A percentile compares a stretch with the other conserved stretches of the same genome.
Evolutionary conservation across 768 basidiomycete genomes (phyloP).

Genomic region (Myochromella boudieri): DNA sequence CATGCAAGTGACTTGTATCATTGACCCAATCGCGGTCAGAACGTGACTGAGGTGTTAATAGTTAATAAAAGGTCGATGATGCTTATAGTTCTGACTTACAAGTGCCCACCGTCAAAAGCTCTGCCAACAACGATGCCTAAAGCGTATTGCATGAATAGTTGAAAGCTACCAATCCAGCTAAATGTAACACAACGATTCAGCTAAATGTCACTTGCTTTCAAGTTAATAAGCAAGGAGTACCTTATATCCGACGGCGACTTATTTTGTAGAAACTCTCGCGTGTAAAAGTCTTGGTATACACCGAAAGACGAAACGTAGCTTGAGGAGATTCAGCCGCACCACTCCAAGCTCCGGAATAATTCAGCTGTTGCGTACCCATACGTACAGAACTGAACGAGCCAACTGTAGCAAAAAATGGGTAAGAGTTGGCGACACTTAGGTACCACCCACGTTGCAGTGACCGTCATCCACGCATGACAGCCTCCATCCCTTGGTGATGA

Average conservation of each 20-base stretch:
- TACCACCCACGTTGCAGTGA: too few relatives aligned
- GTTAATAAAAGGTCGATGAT: background rate
- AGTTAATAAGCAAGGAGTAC: background rate
- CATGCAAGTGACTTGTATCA: conserved; percentile 36
- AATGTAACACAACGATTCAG: background rate
- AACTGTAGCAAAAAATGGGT: too few relatives aligned
- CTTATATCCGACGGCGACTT: conserved; percentile 18
- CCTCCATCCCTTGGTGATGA: too few relatives aligned
- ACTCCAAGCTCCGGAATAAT: too few relatives aligned
- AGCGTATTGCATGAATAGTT: conserved; percentile 31
- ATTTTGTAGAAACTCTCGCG: conserved; percentile 16
- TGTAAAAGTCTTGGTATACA: conserved; percentile 21
- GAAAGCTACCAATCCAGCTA: conserved; percentile 35
- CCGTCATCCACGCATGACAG: too few relatives aligned
- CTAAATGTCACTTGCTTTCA: background rate
- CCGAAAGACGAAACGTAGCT: too few relatives aligned
- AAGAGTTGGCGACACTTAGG: too few relatives aligned
- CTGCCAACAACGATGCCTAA: conserved; percentile 28
- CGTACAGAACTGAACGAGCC: too few relatives aligned
- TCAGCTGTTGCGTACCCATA: too few relatives aligned
- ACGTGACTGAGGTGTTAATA: conserved; percentile 27
- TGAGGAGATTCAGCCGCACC: too few relatives aligned
- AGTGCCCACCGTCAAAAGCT: conserved; percentile 28
- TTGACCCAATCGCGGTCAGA: conserved; percentile 36
- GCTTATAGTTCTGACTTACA: conserved; percentile 12